Conservation (phyloP, 805 yeast genomes). For the Clavispora phyllophila region DNA sequence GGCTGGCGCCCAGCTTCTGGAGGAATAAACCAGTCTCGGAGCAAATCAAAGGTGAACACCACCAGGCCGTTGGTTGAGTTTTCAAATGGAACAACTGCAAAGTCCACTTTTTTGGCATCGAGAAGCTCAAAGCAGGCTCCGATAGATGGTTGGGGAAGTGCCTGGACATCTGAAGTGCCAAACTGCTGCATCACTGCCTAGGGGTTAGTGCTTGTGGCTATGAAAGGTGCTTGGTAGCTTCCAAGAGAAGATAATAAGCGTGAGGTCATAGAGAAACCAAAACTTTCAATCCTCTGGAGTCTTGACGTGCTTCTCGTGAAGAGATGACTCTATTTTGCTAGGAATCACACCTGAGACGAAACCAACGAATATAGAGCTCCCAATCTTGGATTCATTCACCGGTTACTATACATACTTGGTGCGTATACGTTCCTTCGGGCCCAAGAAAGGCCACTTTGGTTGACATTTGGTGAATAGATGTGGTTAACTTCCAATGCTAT, state of each 20-base stretch:
- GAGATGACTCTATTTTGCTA: too few relatives aligned
- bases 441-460: constrained; percentile 71
- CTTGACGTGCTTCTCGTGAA: too few relatives aligned
- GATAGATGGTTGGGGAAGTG: constrained; percentile 38
- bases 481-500: background rate
- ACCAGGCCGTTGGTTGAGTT: constrained; percentile 96
- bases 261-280: too few relatives aligned
- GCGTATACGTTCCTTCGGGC: constrained; percentile 90
- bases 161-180: constrained; percentile 26
- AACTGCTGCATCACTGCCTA: constrained; percentile 50
- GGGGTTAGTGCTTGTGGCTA: constrained; percentile 6
- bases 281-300: too few relatives aligned
- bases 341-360: too few relatives aligned
- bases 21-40: constrained; percentile 59
- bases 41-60: constrained; percentile 73
- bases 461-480: background rate
- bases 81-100: constrained; percentile 83
- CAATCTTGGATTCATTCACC: too few relatives aligned
- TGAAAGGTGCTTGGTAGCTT: too few relatives aligned
- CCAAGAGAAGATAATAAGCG: too few relatives aligned
- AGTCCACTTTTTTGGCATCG: constrained; percentile 44
- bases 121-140: constrained; percentile 60
- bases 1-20: constrained; percentile 4
- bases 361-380: too few relatives aligned
- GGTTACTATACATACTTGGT: constrained; percentile 58